Evolutionary conservation across 139 green algal genomes (phyloP), one percentile per base, ranked within the genome.

Genomic region (Auxenochlorella pyrenoidosa): DNA sequence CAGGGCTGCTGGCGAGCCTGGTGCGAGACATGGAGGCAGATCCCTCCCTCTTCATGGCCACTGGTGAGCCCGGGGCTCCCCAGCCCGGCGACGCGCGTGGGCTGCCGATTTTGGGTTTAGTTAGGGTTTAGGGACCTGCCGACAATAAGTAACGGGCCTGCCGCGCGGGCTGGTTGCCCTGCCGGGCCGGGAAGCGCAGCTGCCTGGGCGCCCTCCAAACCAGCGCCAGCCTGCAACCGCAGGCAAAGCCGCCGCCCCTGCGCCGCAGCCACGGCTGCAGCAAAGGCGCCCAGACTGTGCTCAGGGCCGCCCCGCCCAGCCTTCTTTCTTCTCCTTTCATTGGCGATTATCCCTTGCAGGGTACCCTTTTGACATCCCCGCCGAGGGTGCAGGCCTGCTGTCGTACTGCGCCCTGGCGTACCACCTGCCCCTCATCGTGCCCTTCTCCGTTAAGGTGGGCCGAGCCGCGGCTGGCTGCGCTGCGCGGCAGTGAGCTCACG

Each of bases 301-400:
- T 12, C 10, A 68, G 60, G 60, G 22, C 60, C 18, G 60, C 15
- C 15, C 22, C 12, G 36, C 36, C 38, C 38, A 38, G 38, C 73
- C 26, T 3, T 71, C 2, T 8, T 34, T 54, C 26, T 15, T 28
- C 63, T n/a, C n/a, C n/a, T n/a, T n/a, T n/a, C n/a, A n/a, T n/a
- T n/a, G n/a, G n/a, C n/a, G n/a, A n/a, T n/a, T 40, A 8, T 36
- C 44, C 59, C 12, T 32, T 82, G 87, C 95, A 96, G 96, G 96
- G 4, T 99, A 98, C 73, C 97, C 96, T 0, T 98, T 98, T 86
- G 96, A 99, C 78, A 79, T 99, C 4, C 93, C 94, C 0, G 68
- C 87, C 0, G 60, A 76, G 13, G 83, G 41, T 32, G 87, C 90
- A 16, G 51, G 88, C 65, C 73, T 98, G 43, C 76, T 93, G 19